phyloP scores from a whole-genome alignment of 140 eudicot species.

The Bidens hawaiensis region DNA sequence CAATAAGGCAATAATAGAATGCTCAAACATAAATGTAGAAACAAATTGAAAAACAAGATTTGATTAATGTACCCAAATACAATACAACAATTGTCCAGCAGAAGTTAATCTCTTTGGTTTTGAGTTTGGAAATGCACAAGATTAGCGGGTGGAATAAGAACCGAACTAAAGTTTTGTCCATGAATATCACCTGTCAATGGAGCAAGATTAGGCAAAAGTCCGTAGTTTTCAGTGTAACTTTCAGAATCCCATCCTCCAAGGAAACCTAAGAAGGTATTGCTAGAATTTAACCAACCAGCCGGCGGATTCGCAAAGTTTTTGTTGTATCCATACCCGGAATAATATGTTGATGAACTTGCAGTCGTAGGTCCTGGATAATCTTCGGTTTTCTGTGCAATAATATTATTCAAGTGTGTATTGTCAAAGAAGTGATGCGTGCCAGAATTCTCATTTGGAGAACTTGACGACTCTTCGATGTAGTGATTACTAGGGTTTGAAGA shows the following conservation, averaged over 20 bases:
- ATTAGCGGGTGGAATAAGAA: conserved; percentile 17
- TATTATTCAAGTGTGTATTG: conserved; percentile 8
- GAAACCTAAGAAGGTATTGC: conserved; percentile 33
- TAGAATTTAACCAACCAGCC: conserved; percentile 36
- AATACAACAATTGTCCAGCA: neutral
- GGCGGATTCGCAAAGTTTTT: conserved; percentile 29
- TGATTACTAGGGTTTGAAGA: conserved; percentile 33
- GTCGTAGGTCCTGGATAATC: conserved; percentile 18
- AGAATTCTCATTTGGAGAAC: conserved; percentile 14
- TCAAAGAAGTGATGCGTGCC: conserved; percentile 30
- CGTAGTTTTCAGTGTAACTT: conserved; percentile 31
- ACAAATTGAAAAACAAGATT: neutral
- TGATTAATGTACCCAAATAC: neutral
- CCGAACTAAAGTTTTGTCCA: conserved; percentile 23
- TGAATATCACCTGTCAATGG: conserved; percentile 31
- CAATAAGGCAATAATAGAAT: neutral
- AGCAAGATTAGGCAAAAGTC: conserved; percentile 21
- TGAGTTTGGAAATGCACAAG: conserved; percentile 26
- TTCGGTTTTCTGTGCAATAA: conserved; percentile 17
- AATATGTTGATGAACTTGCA: conserved; percentile 30
- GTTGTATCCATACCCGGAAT: conserved; percentile 24
- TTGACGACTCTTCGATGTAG: conserved; percentile 22
- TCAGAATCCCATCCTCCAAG: conserved; percentile 48
- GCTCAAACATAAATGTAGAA: neutral
- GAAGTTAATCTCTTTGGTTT: conserved; percentile 26